phyloP scores from a whole-genome alignment of 2,329 filamentous ascomycete genomes.

The Colletotrichum gloeosporioides region DNA sequence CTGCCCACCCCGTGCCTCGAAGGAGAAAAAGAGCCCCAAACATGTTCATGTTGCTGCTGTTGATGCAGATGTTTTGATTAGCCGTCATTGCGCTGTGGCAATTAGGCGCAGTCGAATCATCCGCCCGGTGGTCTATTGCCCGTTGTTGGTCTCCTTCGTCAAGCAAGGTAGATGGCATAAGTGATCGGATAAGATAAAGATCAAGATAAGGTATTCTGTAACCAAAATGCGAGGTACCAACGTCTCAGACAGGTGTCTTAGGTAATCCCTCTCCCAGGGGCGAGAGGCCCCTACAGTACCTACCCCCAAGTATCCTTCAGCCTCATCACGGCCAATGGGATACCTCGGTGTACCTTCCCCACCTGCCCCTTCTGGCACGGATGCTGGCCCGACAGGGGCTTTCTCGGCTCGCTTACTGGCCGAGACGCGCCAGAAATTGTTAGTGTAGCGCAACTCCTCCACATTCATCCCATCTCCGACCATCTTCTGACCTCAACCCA shows the following conservation, averaged over 20 bases:
- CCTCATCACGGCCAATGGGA: not conserved
- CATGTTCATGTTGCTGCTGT: not conserved
- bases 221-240: not conserved
- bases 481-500: slow-evolving; percentile 11
- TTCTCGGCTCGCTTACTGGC: slow-evolving; percentile 20
- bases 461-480: slow-evolving; percentile 16
- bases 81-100: not conserved
- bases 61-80: not conserved
- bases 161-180: not conserved
- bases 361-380: not conserved
- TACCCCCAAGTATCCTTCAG: not conserved
- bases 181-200: not conserved
- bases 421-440: slow-evolving; percentile 20
- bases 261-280: not conserved
- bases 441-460: slow-evolving; percentile 21
- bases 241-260: not conserved
- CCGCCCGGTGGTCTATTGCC: not conserved
- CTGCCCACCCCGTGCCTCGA: slow-evolving; percentile 12
- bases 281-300: not conserved
- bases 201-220: not conserved
- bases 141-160: not conserved
- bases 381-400: not conserved
- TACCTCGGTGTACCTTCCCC: not conserved
- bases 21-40: not conserved
- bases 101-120: not conserved